These are phyloP conservation scores for Plasmopara halstedii DNA, from an alignment of 352 stramenopile species.

Conservation along the genomic window DNA sequence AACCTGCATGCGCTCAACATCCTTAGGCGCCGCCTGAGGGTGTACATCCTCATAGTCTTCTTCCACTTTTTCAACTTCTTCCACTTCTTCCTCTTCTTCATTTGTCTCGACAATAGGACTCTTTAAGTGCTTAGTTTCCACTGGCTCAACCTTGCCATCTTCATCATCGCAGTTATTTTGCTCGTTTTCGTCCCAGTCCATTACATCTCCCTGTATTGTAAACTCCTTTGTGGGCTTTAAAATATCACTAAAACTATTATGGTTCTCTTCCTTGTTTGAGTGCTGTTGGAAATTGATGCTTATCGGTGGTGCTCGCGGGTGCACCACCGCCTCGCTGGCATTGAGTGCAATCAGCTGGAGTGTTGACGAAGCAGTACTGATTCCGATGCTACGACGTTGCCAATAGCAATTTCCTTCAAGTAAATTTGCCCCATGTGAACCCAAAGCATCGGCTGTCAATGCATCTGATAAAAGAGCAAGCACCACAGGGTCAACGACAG, in stretches of 20 bases:
- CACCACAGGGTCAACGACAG: conserved; percentile 31
- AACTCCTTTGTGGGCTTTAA: conserved; percentile 3
- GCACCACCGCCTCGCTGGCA: conserved; percentile 57
- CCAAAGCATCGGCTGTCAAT: conserved; percentile 41
- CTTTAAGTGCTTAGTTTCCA: neutral
- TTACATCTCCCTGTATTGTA: conserved; percentile 14
- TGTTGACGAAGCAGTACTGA: conserved; percentile 17
- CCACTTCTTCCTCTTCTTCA: conserved; percentile 23
- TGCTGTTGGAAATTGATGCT: conserved; percentile 35
- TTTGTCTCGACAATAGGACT: conserved; percentile 18
- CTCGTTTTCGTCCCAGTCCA: conserved; percentile 34
- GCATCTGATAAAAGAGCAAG: conserved; percentile 49
- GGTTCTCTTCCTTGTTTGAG: conserved; percentile 15
- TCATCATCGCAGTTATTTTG: conserved; percentile 21
- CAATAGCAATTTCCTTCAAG: conserved; percentile 51
- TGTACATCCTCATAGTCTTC: conserved; percentile 40
- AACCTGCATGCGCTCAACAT: neutral
- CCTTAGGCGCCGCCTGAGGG: conserved; percentile 1
- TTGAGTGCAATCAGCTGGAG: conserved; percentile 53
- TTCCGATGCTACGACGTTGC: conserved; percentile 22
- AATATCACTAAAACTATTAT: neutral
- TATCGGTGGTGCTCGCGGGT: conserved; percentile 65
- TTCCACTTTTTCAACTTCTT: no score
- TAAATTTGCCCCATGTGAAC: conserved; percentile 48
- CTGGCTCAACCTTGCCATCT: conserved; percentile 11